phyloP scores from a whole-genome alignment of 345 rosid genomes.

The Cardamine occulta region DNA sequence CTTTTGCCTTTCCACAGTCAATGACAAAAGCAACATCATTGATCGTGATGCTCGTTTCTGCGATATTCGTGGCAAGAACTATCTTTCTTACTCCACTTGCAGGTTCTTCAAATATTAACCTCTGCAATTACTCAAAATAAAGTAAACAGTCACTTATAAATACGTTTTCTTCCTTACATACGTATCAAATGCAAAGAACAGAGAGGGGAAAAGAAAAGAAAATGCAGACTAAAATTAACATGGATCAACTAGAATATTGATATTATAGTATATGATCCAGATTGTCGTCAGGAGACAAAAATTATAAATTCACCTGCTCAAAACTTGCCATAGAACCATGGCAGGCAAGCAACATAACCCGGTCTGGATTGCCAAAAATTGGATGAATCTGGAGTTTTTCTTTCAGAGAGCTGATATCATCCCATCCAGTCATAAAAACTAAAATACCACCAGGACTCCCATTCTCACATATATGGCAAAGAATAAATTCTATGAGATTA shows the following conservation, averaged over 20 bases:
- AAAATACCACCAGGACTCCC: slow-evolving; percentile 82
- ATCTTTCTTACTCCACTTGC: slow-evolving; percentile 83
- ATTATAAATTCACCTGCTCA: slow-evolving; percentile 67
- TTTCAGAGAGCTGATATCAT: slow-evolving; percentile 84
- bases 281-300: slow-evolving; percentile 8
- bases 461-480: slow-evolving; percentile 70
- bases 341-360: slow-evolving; percentile 79
- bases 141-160: slow-evolving; percentile 14
- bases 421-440: slow-evolving; percentile 98
- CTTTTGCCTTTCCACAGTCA: slow-evolving; percentile 97
- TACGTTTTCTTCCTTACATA: slow-evolving; percentile 2
- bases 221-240: slow-evolving; percentile 19
- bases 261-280: slow-evolving; percentile 13
- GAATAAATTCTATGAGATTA: slow-evolving; percentile 78
- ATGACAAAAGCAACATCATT: slow-evolving; percentile 86
- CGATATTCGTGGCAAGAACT: slow-evolving; percentile 89
- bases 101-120: slow-evolving; percentile 84
- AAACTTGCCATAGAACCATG: slow-evolving; percentile 98
- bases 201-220: slow-evolving; percentile 7
- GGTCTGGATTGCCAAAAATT: slow-evolving; percentile 68
- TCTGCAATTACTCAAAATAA: slow-evolving; percentile 55
- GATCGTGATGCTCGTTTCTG: slow-evolving; percentile 96
- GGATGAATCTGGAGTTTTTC: slow-evolving; percentile 79
- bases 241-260: slow-evolving; percentile 1
- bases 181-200: background rate